Conservation (phyloP, 352 stramenopile species). For the Phytopythium ostracodes region DNA sequence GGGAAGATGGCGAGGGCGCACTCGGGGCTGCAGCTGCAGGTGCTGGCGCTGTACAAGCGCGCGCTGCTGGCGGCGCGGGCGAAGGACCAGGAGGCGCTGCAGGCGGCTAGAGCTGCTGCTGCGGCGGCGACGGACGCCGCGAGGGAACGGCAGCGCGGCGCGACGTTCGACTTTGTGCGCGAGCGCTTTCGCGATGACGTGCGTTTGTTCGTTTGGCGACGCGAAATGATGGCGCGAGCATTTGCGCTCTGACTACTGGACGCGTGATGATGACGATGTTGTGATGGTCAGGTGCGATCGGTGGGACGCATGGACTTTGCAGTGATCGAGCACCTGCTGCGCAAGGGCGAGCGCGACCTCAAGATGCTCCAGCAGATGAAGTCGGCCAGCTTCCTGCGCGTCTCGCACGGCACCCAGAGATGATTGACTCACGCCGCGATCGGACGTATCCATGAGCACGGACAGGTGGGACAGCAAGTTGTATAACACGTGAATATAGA, state of each 20-base stretch:
- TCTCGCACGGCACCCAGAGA: conserved; percentile 20
- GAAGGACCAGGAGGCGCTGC: conserved; percentile 43
- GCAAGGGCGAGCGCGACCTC: conserved; percentile 79
- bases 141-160: conserved; percentile 1
- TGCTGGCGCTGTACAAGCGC: conserved; percentile 69
- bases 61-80: conserved; percentile 44
- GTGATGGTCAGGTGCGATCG: conserved; percentile 27
- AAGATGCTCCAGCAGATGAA: conserved; percentile 78
- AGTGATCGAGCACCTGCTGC: conserved; percentile 82
- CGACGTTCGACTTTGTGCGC: conserved; percentile 53
- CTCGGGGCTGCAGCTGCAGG: conserved; percentile 77
- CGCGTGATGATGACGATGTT: no score
- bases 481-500: no score
- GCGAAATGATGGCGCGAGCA: background rate
- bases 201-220: conserved; percentile 8
- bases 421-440: background rate
- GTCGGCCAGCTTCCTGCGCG: conserved; percentile 42
- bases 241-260: background rate
- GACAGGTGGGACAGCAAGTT: no score
- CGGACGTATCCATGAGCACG: no score
- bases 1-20: conserved; percentile 21
- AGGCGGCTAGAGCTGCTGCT: background rate
- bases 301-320: conserved; percentile 74
- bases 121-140: background rate
- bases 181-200: conserved; percentile 77